Evolutionary conservation across 2,329 filamentous ascomycete genomes (phyloP).

Genomic region (Tothia fuscella): DNA sequence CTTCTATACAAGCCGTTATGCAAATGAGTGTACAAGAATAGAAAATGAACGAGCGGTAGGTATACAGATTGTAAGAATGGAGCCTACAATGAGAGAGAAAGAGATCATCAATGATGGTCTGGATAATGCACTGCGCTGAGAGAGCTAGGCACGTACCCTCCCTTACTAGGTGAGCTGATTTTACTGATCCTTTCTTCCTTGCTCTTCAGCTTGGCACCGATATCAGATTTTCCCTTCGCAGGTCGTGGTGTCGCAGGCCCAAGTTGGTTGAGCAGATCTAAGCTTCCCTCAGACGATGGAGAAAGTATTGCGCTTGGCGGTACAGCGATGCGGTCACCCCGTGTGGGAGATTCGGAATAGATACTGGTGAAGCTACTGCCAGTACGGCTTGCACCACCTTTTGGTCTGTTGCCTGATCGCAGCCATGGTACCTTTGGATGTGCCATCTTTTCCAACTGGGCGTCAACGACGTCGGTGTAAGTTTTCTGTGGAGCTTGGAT

Average conservation of each 20-base stretch:
- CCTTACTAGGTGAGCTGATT: constrained; percentile 1
- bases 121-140: not conserved
- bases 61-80: too few relatives aligned
- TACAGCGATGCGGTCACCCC: not conserved
- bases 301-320: not conserved
- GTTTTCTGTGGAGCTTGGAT: constrained; percentile 1
- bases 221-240: not conserved
- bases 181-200: constrained; percentile 2
- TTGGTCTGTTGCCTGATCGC: too few relatives aligned
- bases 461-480: constrained; percentile 10
- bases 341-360: not conserved
- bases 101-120: too few relatives aligned
- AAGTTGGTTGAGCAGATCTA: not conserved
- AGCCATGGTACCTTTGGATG: constrained; percentile 20
- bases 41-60: too few relatives aligned
- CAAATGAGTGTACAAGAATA: too few relatives aligned
- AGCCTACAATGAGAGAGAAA: too few relatives aligned
- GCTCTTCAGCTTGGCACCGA: not conserved
- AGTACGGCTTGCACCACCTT: too few relatives aligned
- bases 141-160: constrained; percentile 5
- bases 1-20: too few relatives aligned
- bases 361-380: constrained; percentile 6
- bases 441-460: constrained; percentile 25
- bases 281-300: not conserved
- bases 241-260: not conserved